Conservation (phyloP, 2,329 filamentous ascomycete species). For the Nemania sp. region DNA sequence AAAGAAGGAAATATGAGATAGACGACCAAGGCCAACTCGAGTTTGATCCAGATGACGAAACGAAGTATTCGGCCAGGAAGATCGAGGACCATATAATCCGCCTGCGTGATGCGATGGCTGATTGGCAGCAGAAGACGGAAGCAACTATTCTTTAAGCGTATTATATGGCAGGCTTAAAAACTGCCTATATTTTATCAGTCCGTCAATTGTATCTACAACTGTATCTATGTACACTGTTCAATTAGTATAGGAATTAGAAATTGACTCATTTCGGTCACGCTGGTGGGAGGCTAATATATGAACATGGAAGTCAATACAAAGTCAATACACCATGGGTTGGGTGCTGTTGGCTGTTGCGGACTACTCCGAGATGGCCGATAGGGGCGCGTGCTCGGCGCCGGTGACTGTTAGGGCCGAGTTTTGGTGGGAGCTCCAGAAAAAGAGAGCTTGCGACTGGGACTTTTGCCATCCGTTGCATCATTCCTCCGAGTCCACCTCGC, state of each 20-base stretch:
- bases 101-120: constrained; percentile 44
- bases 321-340: background rate
- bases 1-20: constrained; percentile 43
- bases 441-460: constrained; percentile 8
- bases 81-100: constrained; percentile 48
- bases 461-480: constrained; percentile 31
- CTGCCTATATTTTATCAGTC: background rate
- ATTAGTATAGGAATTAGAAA: background rate
- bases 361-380: constrained; percentile 31
- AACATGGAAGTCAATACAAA: background rate
- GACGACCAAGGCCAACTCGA: constrained; percentile 47
- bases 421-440: constrained; percentile 29
- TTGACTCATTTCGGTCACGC: background rate
- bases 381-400: constrained; percentile 44
- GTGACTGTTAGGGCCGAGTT: constrained; percentile 43
- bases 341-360: background rate
- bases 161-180: background rate
- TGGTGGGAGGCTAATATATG: background rate
- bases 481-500: constrained; percentile 21
- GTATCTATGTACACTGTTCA: background rate
- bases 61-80: constrained; percentile 45
- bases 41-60: constrained; percentile 43
- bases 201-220: background rate
- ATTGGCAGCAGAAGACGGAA: constrained; percentile 42
- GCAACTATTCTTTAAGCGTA: constrained; percentile 19